Percentiles rank a stretch among this genome's conserved stretches.
Evolutionary conservation across 495 filamentous ascomycete species (phyloP).

Genomic region (Ramalina peruviana): DNA sequence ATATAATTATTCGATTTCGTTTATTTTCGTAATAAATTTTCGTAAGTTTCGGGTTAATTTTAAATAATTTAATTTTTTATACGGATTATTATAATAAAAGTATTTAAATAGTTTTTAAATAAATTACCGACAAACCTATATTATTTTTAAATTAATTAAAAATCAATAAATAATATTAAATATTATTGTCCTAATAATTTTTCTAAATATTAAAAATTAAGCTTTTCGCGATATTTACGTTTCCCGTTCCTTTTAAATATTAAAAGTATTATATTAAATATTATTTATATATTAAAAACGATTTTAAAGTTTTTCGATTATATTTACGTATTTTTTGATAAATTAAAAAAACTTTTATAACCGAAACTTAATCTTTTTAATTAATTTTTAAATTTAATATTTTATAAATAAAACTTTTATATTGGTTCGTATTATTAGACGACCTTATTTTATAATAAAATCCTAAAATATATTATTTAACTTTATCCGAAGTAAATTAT

Average conservation of each 20-base stretch:
- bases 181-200: no score
- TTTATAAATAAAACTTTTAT: neutral
- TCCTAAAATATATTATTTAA: neutral
- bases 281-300: neutral
- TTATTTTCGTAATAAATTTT: no score
- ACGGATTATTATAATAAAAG: no score
- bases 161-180: no score
- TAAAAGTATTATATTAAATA: neutral
- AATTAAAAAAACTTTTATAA: neutral
- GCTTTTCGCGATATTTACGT: no score
- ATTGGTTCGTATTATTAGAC: neutral
- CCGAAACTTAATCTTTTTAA: neutral
- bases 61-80: no score
- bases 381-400: neutral
- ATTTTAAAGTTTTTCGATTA: neutral
- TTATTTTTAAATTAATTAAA: neutral
- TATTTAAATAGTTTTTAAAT: no score
- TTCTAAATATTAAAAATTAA: neutral
- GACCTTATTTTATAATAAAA: neutral
- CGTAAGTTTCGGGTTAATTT: no score
- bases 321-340: no score
- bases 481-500: neutral
- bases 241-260: no score
- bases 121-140: neutral
- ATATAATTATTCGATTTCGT: no score